Evolutionary conservation across 768 basidiomycete genomes (phyloP).

Genomic region (Lactarius evosmus): DNA sequence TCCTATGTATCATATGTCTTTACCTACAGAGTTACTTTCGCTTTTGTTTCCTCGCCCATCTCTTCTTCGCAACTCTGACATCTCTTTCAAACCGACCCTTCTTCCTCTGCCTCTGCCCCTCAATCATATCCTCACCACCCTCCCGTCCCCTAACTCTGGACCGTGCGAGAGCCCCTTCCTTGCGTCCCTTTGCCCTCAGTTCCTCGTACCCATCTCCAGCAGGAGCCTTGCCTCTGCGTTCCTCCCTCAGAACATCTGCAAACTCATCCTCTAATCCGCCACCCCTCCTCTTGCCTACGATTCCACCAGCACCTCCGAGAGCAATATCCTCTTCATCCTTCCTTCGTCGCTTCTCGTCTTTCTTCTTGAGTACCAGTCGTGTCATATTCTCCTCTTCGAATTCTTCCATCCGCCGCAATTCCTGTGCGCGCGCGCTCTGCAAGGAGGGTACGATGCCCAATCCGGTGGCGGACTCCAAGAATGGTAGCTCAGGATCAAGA

Average conservation of each 20-base stretch:
- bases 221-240: constrained; percentile 41
- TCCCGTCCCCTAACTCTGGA: constrained; percentile 44
- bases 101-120: constrained; percentile 38
- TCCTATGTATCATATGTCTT: constrained; percentile 5
- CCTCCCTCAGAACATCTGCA: constrained; percentile 67
- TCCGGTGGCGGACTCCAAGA: constrained; percentile 69
- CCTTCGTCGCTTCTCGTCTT: constrained; percentile 64
- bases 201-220: constrained; percentile 79
- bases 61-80: constrained; percentile 38
- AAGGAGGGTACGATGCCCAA: constrained; percentile 60
- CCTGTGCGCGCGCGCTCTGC: constrained; percentile 67
- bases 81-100: constrained; percentile 45
- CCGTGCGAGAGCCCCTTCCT: constrained; percentile 55
- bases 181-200: constrained; percentile 64
- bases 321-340: constrained; percentile 87
- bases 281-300: constrained; percentile 50
- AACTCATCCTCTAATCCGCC: constrained; percentile 85
- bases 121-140: constrained; percentile 33
- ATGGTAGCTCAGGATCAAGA: constrained; percentile 58
- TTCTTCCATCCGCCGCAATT: constrained; percentile 75
- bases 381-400: constrained; percentile 97
- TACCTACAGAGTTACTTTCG: constrained; percentile 19
- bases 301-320: constrained; percentile 62
- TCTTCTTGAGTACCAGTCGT: constrained; percentile 86
- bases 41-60: constrained; percentile 23